phyloP scores from a whole-genome alignment of 306 rosid species.

The Urtica urens region DNA sequence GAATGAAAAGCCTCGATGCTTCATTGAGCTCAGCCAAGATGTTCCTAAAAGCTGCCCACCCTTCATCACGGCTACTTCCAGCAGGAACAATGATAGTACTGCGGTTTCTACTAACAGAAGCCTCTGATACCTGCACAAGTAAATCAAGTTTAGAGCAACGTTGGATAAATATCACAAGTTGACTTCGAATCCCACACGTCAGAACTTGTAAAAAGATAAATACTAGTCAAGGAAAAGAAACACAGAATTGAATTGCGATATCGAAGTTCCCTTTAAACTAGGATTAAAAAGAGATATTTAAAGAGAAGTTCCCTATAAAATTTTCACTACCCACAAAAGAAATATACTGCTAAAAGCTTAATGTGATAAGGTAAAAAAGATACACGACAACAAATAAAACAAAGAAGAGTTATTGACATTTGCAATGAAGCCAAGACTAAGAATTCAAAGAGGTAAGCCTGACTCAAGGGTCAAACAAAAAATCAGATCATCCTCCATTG shows the following conservation, averaged over 20 bases:
- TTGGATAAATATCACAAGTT: constrained; percentile 8
- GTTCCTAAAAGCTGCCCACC: constrained; percentile 96
- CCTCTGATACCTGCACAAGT: constrained; percentile 75
- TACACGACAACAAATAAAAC: too few relatives aligned
- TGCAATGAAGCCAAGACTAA: too few relatives aligned
- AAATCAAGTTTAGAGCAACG: constrained; percentile 14
- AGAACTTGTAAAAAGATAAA: not conserved
- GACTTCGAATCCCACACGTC: not conserved
- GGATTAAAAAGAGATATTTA: too few relatives aligned
- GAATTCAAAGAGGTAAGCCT: too few relatives aligned
- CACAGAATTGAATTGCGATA: not conserved
- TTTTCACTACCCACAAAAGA: too few relatives aligned
- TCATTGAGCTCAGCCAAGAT: constrained; percentile 95
- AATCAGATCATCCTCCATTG: not conserved
- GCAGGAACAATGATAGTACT: constrained; percentile 99
- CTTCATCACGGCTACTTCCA: constrained; percentile 89
- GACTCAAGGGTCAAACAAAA: too few relatives aligned
- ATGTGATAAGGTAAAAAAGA: too few relatives aligned
- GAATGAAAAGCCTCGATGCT: constrained; percentile 86
- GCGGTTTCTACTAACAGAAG: constrained; percentile 95
- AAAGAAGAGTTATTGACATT: too few relatives aligned
- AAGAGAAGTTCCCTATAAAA: too few relatives aligned
- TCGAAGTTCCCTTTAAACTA: too few relatives aligned
- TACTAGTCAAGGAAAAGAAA: not conserved
- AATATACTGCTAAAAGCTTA: too few relatives aligned